phyloP scores from a whole-genome alignment of 331 rosid species.

The Quercus phellos region DNA sequence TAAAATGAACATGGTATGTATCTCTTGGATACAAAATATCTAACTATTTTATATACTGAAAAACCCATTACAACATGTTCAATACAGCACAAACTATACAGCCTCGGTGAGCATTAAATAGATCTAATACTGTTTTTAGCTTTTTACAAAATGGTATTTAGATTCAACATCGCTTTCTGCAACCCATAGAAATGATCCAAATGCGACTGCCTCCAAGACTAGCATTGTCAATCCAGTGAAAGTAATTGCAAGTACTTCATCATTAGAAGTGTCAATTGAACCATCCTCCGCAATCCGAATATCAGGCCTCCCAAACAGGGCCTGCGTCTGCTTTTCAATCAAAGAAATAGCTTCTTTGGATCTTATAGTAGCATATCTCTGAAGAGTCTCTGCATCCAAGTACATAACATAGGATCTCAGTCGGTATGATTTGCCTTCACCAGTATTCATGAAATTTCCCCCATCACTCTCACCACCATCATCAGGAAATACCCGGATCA shows the following conservation, averaged over 20 bases:
- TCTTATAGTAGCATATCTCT: conserved; percentile 78
- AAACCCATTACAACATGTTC: conserved; percentile 8
- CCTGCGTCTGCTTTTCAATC: conserved; percentile 95
- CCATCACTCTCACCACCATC: conserved; percentile 31
- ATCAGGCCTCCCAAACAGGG: conserved; percentile 83
- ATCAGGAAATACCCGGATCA: conserved; percentile 49
- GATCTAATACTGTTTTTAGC: conserved; percentile 27
- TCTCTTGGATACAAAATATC: background rate
- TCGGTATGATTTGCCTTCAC: conserved; percentile 40
- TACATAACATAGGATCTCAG: conserved; percentile 79
- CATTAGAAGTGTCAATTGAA: conserved; percentile 59
- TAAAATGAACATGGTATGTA: background rate
- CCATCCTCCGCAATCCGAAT: conserved; percentile 60
- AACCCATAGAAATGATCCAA: conserved; percentile 87
- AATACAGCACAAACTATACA: conserved; percentile 31
- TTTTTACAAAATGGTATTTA: conserved; percentile 61
- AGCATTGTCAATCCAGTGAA: conserved; percentile 78
- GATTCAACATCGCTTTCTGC: conserved; percentile 80
- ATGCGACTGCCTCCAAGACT: conserved; percentile 79
- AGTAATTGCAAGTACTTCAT: conserved; percentile 56
- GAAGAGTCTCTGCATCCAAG: conserved; percentile 79
- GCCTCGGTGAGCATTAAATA: conserved; percentile 9
- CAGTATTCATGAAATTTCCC: conserved; percentile 26
- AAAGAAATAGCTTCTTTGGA: conserved; percentile 96
- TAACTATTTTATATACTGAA: background rate